phyloP scores from a whole-genome alignment of 257 asterid species.

The Scutellaria galericulata region DNA sequence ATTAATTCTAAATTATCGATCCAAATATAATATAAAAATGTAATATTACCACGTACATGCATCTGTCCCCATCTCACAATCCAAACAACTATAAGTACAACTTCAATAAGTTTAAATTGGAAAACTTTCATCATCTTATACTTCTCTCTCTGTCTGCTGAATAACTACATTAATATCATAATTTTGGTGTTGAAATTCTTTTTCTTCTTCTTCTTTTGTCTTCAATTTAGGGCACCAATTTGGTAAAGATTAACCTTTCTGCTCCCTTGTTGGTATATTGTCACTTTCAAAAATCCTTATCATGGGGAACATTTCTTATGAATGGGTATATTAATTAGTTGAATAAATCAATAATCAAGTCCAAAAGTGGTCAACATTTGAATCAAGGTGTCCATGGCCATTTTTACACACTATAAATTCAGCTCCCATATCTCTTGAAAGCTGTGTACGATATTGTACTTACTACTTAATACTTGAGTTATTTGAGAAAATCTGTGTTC shows the following conservation, averaged over 20 bases:
- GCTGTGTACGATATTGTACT: neutral
- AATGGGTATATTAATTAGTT: neutral
- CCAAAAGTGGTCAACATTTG: slow-evolving; percentile 21
- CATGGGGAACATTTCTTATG: slow-evolving; percentile 30
- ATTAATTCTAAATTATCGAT: too few relatives aligned
- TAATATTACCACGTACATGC: too few relatives aligned
- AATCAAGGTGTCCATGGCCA: neutral
- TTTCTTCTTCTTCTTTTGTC: neutral
- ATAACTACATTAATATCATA: neutral
- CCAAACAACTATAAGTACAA: too few relatives aligned
- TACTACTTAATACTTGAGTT: neutral
- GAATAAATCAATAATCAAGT: neutral
- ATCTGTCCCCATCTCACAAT: too few relatives aligned
- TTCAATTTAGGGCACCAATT: slow-evolving; percentile 20
- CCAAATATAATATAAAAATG: too few relatives aligned
- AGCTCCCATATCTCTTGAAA: neutral
- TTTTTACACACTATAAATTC: slow-evolving; percentile 1
- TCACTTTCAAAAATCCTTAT: slow-evolving; percentile 36
- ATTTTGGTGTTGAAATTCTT: neutral
- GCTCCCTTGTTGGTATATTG: slow-evolving; percentile 27
- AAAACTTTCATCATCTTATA: neutral
- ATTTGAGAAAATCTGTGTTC: too few relatives aligned
- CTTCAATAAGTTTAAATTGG: too few relatives aligned
- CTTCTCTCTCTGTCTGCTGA: neutral
- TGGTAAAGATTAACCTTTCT: slow-evolving; percentile 1